Evolutionary conservation across 192 early-diverging fungal species (phyloP), one percentile per base, ranked within the genome.

Genomic region (Haplosporangium gracile): DNA sequence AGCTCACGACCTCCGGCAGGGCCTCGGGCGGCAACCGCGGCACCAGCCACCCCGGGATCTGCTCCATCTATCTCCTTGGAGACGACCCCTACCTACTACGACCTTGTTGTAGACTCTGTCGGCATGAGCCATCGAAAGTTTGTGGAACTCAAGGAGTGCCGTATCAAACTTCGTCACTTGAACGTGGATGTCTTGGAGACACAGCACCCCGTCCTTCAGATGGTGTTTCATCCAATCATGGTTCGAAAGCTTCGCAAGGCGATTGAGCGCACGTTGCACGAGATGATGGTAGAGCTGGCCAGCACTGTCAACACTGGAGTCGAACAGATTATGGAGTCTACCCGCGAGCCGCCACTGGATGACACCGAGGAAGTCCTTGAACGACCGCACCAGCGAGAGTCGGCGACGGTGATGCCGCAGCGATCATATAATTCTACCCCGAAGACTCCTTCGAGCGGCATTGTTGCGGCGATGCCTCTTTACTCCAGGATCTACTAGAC

Each of bases 201-300:
- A 6, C 79, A 85, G 63, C 65, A 75, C 18, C 83, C 83, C 1
- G 9, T 85, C 4, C n/a, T 85, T 4, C 72, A 77, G 18, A 71
- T 47, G 10, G n/a, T 80, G 13, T 47, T 29, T 1, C 78, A 80
- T 38, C 16, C 22, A 2, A 51, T 80, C 24, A 8, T 85, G 39
- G 75, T 76, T 10, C 70, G 60, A 7, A 53, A 68, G 15, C 43
- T 85, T 5, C 74, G 83, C 8, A 72, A 77, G 24, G 70, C 68
- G 15, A 7, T 85, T 15, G 83, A 85, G 75, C 57, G 76, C 32
- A 55, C 78, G 29, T 4, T 80, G 38, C 32, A 16, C 13, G 68
- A 85, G 40, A 42, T 75, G 11, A 47, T 80, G 20, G 6, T 68
- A 2, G 70, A 76, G 29, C 1, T 77, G 43, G 43, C 80, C 26